These are phyloP conservation scores for Phialophora tarda DNA, from an alignment of 2,329 filamentous ascomycete genomes.

Conservation along the genomic window DNA sequence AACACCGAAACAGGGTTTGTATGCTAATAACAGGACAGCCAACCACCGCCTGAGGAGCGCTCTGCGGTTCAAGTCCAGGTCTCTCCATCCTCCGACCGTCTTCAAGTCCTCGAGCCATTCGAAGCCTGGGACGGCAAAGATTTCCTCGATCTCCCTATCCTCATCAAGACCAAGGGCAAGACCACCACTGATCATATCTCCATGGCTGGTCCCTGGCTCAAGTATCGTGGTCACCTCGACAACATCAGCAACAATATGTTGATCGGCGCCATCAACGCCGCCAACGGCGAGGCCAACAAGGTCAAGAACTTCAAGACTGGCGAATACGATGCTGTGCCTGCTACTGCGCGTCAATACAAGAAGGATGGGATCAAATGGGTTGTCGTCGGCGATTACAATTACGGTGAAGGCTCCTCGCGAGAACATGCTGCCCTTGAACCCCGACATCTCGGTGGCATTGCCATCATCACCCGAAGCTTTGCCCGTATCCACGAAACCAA, in stretches of 20 bases:
- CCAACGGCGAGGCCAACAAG: conserved; percentile 97
- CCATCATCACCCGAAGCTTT: conserved; percentile 94
- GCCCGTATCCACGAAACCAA: conserved; percentile 99
- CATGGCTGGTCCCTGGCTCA: conserved; percentile 95
- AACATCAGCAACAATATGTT: conserved; percentile 99
- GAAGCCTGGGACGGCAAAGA: conserved; percentile 91
- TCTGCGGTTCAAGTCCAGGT: conserved; percentile 76
- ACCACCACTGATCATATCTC: conserved; percentile 97
- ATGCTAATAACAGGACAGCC: conserved; percentile 49
- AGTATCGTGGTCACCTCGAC: conserved; percentile 98
- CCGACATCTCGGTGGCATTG: conserved; percentile 92
- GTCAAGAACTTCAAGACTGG: conserved; percentile 87
- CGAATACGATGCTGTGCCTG: conserved; percentile 85
- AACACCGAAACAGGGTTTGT: neutral
- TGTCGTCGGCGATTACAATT: conserved; percentile 99
- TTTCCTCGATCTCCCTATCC: conserved; percentile 78
- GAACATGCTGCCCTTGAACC: conserved; percentile 98
- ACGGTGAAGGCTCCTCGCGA: conserved; percentile 95
- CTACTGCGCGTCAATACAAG: conserved; percentile 98
- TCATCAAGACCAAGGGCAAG: conserved; percentile 97
- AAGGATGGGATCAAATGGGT: conserved; percentile 95
- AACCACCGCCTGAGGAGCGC: conserved; percentile 86
- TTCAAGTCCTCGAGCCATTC: conserved; percentile 90
- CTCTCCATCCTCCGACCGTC: conserved; percentile 86
- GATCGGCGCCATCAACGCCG: conserved; percentile 94